These are phyloP conservation scores for Daldinia vernicosa DNA, from an alignment of 495 filamentous ascomycete species.

Conservation along the genomic window DNA sequence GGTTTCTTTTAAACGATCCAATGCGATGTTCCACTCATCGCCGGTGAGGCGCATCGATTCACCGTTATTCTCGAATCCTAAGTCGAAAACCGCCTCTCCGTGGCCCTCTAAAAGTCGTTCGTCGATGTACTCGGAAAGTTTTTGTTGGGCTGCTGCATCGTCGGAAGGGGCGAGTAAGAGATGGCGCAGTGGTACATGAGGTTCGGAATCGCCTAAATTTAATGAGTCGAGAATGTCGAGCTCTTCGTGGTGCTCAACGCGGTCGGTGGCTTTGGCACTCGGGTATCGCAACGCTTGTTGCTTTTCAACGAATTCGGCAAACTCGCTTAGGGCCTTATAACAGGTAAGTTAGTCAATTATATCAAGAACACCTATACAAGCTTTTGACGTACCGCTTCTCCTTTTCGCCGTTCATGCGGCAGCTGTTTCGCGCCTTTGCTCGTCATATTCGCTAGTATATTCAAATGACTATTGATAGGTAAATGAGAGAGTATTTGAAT, in stretches of 20 bases:
- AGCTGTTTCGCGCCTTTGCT: conserved; percentile 67
- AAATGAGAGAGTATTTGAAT: conserved; percentile 1
- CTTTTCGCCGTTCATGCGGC: conserved; percentile 81
- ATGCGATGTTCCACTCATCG: conserved; percentile 80
- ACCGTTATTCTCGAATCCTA: conserved; percentile 91
- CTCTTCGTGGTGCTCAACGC: conserved; percentile 80
- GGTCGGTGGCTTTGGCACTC: conserved; percentile 46
- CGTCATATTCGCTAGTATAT: conserved; percentile 58
- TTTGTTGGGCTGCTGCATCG: conserved; percentile 63
- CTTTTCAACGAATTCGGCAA: conserved; percentile 96
- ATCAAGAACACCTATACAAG: not conserved
- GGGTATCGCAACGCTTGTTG: conserved; percentile 77
- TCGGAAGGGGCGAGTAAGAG: conserved; percentile 72
- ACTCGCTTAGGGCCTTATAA: conserved; percentile 86
- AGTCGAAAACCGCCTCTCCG: conserved; percentile 89
- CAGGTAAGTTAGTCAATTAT: not conserved
- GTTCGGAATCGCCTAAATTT: conserved; percentile 78
- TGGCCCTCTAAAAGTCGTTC: conserved; percentile 82
- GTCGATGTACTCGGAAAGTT: conserved; percentile 69
- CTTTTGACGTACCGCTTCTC: conserved; percentile 72
- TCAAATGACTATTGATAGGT: conserved; percentile 44
- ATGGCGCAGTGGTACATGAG: conserved; percentile 74
- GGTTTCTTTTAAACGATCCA: conserved; percentile 71
- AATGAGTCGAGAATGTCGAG: conserved; percentile 87
- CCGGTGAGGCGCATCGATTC: conserved; percentile 86